These are phyloP conservation scores for Claviceps digitariae DNA, from an alignment of 2,329 filamentous ascomycete genomes.

Conservation along the genomic window DNA sequence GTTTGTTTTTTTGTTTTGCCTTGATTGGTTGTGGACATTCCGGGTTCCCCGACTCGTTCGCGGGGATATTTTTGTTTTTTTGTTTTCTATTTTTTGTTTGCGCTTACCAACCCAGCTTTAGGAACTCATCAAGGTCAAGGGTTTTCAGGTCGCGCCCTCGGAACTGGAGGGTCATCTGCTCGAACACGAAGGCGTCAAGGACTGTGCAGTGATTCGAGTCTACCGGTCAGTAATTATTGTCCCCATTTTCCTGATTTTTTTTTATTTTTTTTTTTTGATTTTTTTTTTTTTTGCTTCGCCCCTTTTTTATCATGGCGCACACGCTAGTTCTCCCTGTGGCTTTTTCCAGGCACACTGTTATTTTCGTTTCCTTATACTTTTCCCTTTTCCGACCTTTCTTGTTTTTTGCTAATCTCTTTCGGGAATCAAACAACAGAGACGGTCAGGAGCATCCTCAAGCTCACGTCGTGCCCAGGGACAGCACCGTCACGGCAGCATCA, in stretches of 20 bases:
- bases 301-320: too few relatives aligned
- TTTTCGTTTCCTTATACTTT: too few relatives aligned
- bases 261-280: too few relatives aligned
- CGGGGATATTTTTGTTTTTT: background rate
- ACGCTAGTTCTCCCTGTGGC: too few relatives aligned
- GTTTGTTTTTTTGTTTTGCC: slow-evolving; percentile 19
- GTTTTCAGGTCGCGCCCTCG: slow-evolving; percentile 65
- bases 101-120: slow-evolving; percentile 59
- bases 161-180: slow-evolving; percentile 67
- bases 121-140: slow-evolving; percentile 69
- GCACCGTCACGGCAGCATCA: background rate
- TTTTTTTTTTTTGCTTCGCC: too few relatives aligned
- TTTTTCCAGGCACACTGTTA: too few relatives aligned
- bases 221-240: background rate
- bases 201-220: slow-evolving; percentile 53
- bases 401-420: background rate
- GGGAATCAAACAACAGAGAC: background rate
- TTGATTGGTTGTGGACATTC: slow-evolving; percentile 35
- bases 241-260: too few relatives aligned
- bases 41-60: too few relatives aligned
- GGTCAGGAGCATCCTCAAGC: slow-evolving; percentile 34
- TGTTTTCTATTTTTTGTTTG: slow-evolving; percentile 17
- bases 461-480: background rate
- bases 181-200: slow-evolving; percentile 53
- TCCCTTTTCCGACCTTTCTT: background rate